Base-by-base conservation (phyloP, 208 protist genomes). In the Trypanosoma conorhini region DNA sequence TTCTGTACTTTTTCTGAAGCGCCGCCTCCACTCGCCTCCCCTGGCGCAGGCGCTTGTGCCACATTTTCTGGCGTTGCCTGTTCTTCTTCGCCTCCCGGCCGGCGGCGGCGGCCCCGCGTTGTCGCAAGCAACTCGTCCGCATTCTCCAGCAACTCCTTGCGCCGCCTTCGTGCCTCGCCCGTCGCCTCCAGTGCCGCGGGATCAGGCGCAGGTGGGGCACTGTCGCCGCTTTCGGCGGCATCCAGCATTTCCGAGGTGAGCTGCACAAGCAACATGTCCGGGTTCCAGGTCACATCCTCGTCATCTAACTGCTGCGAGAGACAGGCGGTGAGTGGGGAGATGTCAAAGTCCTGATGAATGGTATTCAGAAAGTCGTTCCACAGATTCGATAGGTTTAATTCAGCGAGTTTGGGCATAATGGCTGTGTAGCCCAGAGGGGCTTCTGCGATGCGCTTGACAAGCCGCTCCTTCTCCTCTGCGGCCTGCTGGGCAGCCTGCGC, bases 231-330 rank as follows among this genome's bases (percentile, higher is more conserved):
- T 74, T 92, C 84, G 1, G 77, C 81, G 17, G 85, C 87, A 65
- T 96, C 91, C 26, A 85, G 73, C 79, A 96, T 76, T 59, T 94
- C 88, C 2, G 91, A 96, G 24, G 87, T 95, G 48, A 96, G 87
- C 78, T 94, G 89, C 59, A 94, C 88, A 15, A 96, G 79, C 42
- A 96, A 77, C 89, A 94, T 92, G 13, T 96, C 87, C 17, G 91
- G 88, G 64, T 95, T 92, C 89, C 91, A 96, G 70, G 80, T 50
- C 19, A 86, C 80, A 55, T 96, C 91, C 75, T 96, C 91, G 50
- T 77, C 71, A 65, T 96, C 91, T 19, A 96, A 12, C 42, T 93
- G 81, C 48, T 81, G 86, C 52, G 83, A 76, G 30, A 96, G 87
- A 56, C 82, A 89, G 30, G 79, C 72, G 3, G 89, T 96, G 48